Percentiles rank a stretch among this genome's conserved stretches.
Conservation (phyloP, 2,329 filamentous ascomycete genomes). For the Tolypocladium tundrense region DNA sequence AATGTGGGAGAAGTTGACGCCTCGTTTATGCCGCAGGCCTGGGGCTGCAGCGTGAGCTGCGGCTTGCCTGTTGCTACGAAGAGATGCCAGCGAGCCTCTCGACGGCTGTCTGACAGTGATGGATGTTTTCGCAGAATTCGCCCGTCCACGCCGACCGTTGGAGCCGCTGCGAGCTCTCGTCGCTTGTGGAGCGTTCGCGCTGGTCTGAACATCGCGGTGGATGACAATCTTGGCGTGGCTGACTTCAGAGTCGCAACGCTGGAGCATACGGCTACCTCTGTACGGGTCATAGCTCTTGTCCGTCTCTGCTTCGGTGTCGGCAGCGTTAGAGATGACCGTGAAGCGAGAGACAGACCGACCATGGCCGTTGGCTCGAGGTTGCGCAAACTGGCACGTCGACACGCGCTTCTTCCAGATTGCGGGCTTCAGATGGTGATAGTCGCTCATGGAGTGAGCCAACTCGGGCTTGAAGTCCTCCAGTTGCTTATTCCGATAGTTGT, state of each 20-base stretch:
- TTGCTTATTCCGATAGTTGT: conserved; percentile 73
- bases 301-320: conserved; percentile 39
- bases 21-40: conserved; percentile 37
- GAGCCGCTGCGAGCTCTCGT: conserved; percentile 25
- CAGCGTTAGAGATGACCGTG: conserved; percentile 53
- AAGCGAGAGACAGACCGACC: conserved; percentile 49
- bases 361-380: conserved; percentile 33
- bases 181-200: conserved; percentile 14
- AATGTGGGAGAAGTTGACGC: conserved; percentile 43
- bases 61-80: conserved; percentile 35
- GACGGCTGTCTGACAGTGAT: conserved; percentile 21
- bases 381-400: conserved; percentile 50
- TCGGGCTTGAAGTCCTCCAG: conserved; percentile 78
- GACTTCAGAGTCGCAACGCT: conserved; percentile 32
- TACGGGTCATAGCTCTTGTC: conserved; percentile 74
- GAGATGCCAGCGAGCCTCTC: conserved; percentile 36
- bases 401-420: conserved; percentile 47
- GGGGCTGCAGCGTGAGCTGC: conserved; percentile 30
- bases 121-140: conserved; percentile 16
- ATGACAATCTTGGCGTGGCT: conserved; percentile 60
- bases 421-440: conserved; percentile 72
- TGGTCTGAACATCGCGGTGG: conserved; percentile 40
- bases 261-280: conserved; percentile 50
- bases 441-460: conserved; percentile 76
- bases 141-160: conserved; percentile 17